Conservation (phyloP, 1,139 yeast species). For the Nematodospora anomalae region DNA sequence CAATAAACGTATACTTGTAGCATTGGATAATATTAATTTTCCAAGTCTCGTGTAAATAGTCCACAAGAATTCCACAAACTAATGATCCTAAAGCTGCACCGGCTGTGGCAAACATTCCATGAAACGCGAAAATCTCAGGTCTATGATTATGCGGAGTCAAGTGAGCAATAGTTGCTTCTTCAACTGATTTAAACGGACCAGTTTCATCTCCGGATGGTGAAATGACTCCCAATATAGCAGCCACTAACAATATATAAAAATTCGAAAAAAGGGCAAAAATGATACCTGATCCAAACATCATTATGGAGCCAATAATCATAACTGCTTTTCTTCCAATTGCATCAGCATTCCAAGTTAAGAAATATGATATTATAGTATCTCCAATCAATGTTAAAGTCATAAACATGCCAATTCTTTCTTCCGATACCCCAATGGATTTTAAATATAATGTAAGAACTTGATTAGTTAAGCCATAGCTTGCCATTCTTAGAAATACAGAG, state of each 20-base stretch:
- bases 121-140: conserved; percentile 74
- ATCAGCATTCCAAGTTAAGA: conserved; percentile 34
- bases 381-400: conserved; percentile 46
- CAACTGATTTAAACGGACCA: conserved; percentile 89
- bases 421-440: conserved; percentile 54
- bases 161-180: conserved; percentile 84
- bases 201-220: conserved; percentile 93
- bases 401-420: conserved; percentile 67
- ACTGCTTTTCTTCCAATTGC: conserved; percentile 65
- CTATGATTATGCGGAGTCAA: conserved; percentile 64
- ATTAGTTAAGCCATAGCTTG: conserved; percentile 80
- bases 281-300: conserved; percentile 72
- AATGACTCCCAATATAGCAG: conserved; percentile 61
- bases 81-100: conserved; percentile 81
- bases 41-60: conserved; percentile 34
- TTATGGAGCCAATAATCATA: conserved; percentile 60
- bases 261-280: conserved; percentile 54
- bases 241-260: conserved; percentile 56
- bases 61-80: conserved; percentile 59
- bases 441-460: conserved; percentile 76
- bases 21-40: conserved; percentile 39
- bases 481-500: conserved; percentile 70
- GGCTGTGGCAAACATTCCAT: conserved; percentile 63
- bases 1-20: conserved; percentile 58
- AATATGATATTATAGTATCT: conserved; percentile 36